Conservation (phyloP, 805 yeast species). For the Kodamaea leandrae region DNA sequence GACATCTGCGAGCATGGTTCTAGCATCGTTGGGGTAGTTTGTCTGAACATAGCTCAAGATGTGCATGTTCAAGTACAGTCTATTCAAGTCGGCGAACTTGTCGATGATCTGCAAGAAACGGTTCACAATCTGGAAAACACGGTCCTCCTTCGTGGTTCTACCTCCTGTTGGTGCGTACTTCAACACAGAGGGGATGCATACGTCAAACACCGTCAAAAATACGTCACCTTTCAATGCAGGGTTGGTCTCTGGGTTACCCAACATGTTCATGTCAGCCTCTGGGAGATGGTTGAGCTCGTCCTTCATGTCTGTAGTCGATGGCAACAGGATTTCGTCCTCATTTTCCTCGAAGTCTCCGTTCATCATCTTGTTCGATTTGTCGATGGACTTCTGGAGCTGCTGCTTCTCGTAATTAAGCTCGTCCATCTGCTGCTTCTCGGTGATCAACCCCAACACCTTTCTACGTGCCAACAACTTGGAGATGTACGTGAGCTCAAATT, state of each 20-base stretch:
- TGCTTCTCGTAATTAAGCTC: constrained; percentile 37
- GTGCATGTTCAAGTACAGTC: constrained; percentile 64
- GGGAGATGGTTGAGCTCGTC: constrained; percentile 72
- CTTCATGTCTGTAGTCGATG: constrained; percentile 55
- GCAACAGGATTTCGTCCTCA: constrained; percentile 43
- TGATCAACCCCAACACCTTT: constrained; percentile 72
- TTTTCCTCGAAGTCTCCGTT: constrained; percentile 29
- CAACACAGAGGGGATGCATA: constrained; percentile 31
- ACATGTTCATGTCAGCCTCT: constrained; percentile 79
- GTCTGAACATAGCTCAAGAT: constrained; percentile 53
- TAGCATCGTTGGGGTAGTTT: constrained; percentile 37
- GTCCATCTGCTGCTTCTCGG: constrained; percentile 64
- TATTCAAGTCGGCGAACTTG: constrained; percentile 64
- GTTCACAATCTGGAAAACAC: constrained; percentile 37
- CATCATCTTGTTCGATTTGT: constrained; percentile 16
- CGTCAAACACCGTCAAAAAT: constrained; percentile 40
- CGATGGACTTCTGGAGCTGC: constrained; percentile 40
- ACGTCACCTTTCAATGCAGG: constrained; percentile 61
- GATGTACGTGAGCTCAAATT: constrained; percentile 82
- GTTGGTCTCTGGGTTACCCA: constrained; percentile 82
- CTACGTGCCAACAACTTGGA: constrained; percentile 82
- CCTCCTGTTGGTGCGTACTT: constrained; percentile 25
- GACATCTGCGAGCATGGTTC: constrained; percentile 52
- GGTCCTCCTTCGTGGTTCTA: constrained; percentile 31
- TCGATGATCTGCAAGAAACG: constrained; percentile 60